Evolutionary conservation across 2,329 filamentous ascomycete species (phyloP), one percentile per base, ranked within the genome.

Genomic region (Pseudopithomyces chartarum): DNA sequence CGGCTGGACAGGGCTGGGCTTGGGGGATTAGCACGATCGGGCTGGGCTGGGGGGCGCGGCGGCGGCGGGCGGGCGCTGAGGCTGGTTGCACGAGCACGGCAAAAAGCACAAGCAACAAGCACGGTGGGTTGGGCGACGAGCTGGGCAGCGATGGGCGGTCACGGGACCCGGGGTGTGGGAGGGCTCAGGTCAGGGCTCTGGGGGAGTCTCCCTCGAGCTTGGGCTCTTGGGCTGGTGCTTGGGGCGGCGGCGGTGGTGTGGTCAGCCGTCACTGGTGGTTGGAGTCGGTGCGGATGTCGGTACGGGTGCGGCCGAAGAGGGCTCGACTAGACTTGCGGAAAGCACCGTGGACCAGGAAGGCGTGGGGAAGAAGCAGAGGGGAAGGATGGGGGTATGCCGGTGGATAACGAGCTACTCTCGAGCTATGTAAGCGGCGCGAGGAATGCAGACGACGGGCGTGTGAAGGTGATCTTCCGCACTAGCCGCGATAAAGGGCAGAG

Each of bases 401-500:
- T 29, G 43, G 45, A 40, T 57, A 49, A 43, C 8, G 7, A 23
- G 49, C 38, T 23, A n/a, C 32, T n/a, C n/a, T 26, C 23, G 38
- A 23, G 32, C 45, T 40, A 55, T 54, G 53, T 48, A 52, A 53
- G 47, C 44, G 23, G 52, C 50, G 52, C 36, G 56, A 26, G 51
- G 39, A 51, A 38, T 45, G 50, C 38, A 39, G 44, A 26, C 7
- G 13, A 43, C 40, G 13, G 42, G 40, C 11, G 34, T 23, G 46
- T 22, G 32, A 11, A 15, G 42, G 47, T 49, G 58, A 56, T 61
- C 61, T 67, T 34, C 67, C 69, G 69, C 69, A 62, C 65, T 62
- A 71, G 68, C 69, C 69, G 68, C 69, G 68, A 70, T 65, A 67
- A 64, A 42, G 38, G 15, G 50, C 34, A 17, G 8, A 20, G n/a